Evolutionary conservation across 495 filamentous ascomycete genomes (phyloP), one percentile per base, ranked within the genome.

Genomic region (Daldinia loculata): DNA sequence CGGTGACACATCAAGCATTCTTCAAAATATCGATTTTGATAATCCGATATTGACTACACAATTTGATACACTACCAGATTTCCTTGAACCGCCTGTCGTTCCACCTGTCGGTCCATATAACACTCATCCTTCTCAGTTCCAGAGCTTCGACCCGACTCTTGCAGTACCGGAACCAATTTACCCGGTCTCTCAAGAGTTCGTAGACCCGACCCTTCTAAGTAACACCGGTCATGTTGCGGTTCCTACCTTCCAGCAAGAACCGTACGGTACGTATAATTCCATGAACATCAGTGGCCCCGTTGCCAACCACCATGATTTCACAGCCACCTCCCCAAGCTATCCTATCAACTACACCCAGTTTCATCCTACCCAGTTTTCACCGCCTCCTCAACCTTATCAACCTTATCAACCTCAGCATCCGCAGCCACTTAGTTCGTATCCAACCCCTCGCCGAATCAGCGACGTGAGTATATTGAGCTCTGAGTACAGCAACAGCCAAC

Each of bases 181-280:
- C 2, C 12, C 15, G 32, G 29, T 17, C 15, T 38, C 17, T 39
- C 57, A 8, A 7, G 4, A 53, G 26, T 63, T 15, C 27, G 43
- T 67, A 67, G 15, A 67, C 43, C 63, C 69, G 22, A 51, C 9
- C 3, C 0, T 51, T 14, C 29, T 72, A 24, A 32, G 6, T 57
- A 57, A 43, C 14, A 22, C 61, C n/a, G 26, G 60, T 30, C 38
- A 14, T 36, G 34, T 32, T 15, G 9, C 43, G 11, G 19, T 22
- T 48, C 22, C 43, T 48, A 48, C 19, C n/a, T 5, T 56, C 30
- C 53, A 17, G 29, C n/a, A 27, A 19, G 53, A 56, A n/a, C 17
- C 7, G 26, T 14, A 29, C 3, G 9, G 26, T 30, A 45, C 14
- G 27, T 53, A 53, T 32, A 6, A 39, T 15, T 38, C 53, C 32